phyloP scores from a whole-genome alignment of 2,329 filamentous ascomycete genomes.

The Colletotrichum sansevieriae region DNA sequence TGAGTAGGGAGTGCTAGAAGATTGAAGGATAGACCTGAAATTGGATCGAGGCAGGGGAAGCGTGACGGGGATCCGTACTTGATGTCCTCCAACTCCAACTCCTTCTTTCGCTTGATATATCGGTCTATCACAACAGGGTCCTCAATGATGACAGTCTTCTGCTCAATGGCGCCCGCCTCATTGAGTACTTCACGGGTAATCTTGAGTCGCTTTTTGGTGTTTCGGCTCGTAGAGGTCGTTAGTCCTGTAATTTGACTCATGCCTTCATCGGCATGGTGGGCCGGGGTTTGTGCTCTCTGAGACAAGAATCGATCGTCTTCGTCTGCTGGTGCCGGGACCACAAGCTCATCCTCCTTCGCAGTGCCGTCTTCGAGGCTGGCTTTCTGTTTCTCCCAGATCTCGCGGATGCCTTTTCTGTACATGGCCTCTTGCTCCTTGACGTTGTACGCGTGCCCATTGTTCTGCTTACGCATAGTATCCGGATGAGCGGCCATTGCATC shows the following conservation, averaged over 20 bases:
- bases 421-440: slow-evolving; percentile 93
- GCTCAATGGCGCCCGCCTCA: slow-evolving; percentile 65
- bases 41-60: slow-evolving; percentile 28
- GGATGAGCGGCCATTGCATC: slow-evolving; percentile 86
- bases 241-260: slow-evolving; percentile 82
- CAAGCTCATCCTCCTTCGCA: slow-evolving; percentile 74
- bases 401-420: slow-evolving; percentile 90
- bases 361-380: slow-evolving; percentile 79
- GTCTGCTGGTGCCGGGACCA: slow-evolving; percentile 67
- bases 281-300: slow-evolving; percentile 78
- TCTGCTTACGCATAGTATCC: slow-evolving; percentile 74
- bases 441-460: slow-evolving; percentile 96
- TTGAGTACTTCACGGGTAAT: slow-evolving; percentile 75
- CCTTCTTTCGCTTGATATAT: slow-evolving; percentile 84
- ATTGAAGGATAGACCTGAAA: slow-evolving; percentile 34
- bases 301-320: slow-evolving; percentile 79
- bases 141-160: slow-evolving; percentile 76
- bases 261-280: slow-evolving; percentile 77
- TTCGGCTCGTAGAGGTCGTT: slow-evolving; percentile 74
- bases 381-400: slow-evolving; percentile 93
- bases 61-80: slow-evolving; percentile 39
- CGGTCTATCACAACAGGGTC: slow-evolving; percentile 90
- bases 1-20: slow-evolving; percentile 41
- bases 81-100: slow-evolving; percentile 72
- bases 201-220: slow-evolving; percentile 74